Evolutionary conservation across 345 rosid genomes (phyloP), one percentile per base, ranked within the genome.

Genomic region (Geranium rotundifolium): DNA sequence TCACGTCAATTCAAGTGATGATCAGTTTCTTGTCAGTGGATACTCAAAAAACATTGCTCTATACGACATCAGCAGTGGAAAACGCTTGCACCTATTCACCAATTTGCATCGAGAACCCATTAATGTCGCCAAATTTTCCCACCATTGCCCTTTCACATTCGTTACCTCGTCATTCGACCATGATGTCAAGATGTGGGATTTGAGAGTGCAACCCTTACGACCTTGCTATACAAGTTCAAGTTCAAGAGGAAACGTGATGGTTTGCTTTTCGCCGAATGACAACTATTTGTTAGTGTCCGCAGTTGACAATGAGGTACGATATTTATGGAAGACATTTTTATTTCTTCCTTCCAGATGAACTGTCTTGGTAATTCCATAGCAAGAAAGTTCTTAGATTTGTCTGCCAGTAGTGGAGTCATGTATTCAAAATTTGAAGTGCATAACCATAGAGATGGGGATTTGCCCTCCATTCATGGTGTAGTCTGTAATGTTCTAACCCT

Each of bases 221-320:
- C 81, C 85, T 64, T 81, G 85, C 75, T 81, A 74, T 56, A 70
- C 77, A n/a, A 57, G 77, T 59, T 78, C 82, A 64, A 81, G 85
- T 72, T 72, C 77, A 7, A 64, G 77, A 54, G 85, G 82, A 66
- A 81, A 81, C 23, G 80, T 81, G 52, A 78, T 78, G 85, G 81
- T 79, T 68, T 81, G 82, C 76, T 81, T 81, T 73, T 78, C 85
- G 39, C 81, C 82, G 0, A 79, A 78, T 52, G 85, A 81, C 64
- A 74, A 50, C 52, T 76, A 81, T 70, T 71, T 81, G 54, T 80
- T 81, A 15, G 85, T 76, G 9, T 81, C 85, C 0, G 76, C 85
- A 30, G 74, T 78, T 49, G 85, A 81, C 68, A 81, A 81, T 55
- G 82, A 81, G 85, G 85, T 81, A 69, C n/a, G 2, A 17, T 34